Base-by-base conservation (phyloP, 306 rosid genomes). In the Vigna unguiculata region DNA sequence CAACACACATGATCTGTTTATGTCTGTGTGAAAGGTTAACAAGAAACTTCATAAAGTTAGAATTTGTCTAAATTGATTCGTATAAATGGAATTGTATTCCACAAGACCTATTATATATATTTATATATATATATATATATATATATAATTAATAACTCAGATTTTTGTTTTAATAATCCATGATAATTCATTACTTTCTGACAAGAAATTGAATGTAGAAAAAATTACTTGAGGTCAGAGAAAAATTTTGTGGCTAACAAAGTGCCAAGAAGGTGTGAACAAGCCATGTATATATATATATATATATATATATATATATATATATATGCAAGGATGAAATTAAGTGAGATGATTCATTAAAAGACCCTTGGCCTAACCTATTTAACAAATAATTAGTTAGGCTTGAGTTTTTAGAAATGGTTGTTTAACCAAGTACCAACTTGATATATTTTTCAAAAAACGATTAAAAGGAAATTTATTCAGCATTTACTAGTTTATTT, bases 11-110 rank as follows among this genome's bases (percentile, higher is more conserved):
- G 5, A 48, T 49, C 14, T 46, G 2, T 41, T 43, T 24, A 28
- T 19, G 13, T 3, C 19, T 20, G 34, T 32, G 6, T 30, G 43
- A 36, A 47, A 21, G 51, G 24, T 45, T 77, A 57, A 58, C 14
- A n/a, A 6, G 32, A 40, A 38, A 49, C 14, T 38, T 32, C 12
- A 46, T 20, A 67, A 45, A 64, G 67, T 14, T 9, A 66, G 62
- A 77, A 22, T 22, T 63, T 76, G 63, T 63, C 63, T 63, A 38
- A 36, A 36, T 64, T 16, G 22, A 60, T 54, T 45, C 67, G 54
- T 8, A 24, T 53, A 52, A 64, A 28, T 40, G n/a, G 32, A 62
- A 58, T 58, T 73, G 55, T 30, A 60, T 46, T 43, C 21, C 71
- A 19, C 21, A 13, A 46, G 49, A 60, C 19, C 34, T 28, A 28